Evolutionary conservation across 1,139 yeast species (phyloP), one percentile per base, ranked within the genome.

Genomic region (Magnusiomyces magnusii): DNA sequence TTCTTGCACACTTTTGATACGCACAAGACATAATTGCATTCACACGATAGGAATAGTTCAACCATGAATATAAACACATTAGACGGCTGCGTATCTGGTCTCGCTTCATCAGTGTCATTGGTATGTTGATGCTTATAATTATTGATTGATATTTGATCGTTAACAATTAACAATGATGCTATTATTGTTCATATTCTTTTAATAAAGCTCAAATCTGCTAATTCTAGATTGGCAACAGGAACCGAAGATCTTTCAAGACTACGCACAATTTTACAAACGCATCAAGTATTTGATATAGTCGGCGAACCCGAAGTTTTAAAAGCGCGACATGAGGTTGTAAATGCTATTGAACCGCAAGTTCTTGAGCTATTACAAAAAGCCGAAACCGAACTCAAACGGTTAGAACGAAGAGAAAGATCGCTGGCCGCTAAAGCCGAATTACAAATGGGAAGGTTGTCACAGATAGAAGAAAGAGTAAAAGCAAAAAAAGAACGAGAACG

Each of bases 281-380:
- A 25, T 17, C 55, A 64, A 58, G 68, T 69, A 25, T 69, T 68
- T 61, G 72, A 70, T n/a, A 66, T 70, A 21, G 71, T 68, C 21
- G 62, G 72, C 19, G 69, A 67, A 55, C 61, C 63, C 10, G 70
- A 68, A 52, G 66, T 69, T 13, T 57, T 57, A 25, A 63, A 64
- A 24, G 71, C 70, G 17, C 64, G 65, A 28, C 57, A 61, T 2
- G 66, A 66, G 49, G 64, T 70, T 5, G 68, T 67, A 1, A 57
- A 59, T 9, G 70, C 68, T 28, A 65, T 70, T 19, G 69, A 67
- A 47, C 73, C 73, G 3, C 69, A 68, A 60, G 64, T 69, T 15
- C 60, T 59, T 44, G 60, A 59, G 41, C 59, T 69, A 41, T 51
- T 70, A 34, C 61, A 61, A 31, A 58, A 63, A 7, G 63, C 65